Percentiles rank a stretch among this genome's conserved stretches.
phyloP scores from a whole-genome alignment of 2,329 filamentous ascomycete genomes.

The Diaporthe citrichinensis region DNA sequence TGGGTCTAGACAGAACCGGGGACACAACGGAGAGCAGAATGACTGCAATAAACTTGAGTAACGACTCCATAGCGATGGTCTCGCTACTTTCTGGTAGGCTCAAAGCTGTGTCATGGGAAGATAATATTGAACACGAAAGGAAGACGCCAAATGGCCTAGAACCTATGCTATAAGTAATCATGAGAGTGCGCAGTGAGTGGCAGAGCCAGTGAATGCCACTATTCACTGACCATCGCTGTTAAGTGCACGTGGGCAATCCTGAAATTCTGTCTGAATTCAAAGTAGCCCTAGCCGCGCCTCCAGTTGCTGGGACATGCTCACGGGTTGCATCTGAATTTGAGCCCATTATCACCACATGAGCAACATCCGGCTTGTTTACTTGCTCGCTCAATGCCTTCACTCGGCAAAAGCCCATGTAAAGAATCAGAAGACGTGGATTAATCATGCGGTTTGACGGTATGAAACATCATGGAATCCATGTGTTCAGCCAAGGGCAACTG shows the following conservation, averaged over 20 bases:
- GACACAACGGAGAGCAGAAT: background rate
- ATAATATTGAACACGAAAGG: background rate
- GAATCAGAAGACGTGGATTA: background rate
- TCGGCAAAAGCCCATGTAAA: background rate
- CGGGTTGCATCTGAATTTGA: background rate
- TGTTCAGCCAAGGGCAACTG: background rate
- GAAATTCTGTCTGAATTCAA: background rate
- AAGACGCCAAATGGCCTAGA: background rate
- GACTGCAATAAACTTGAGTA: slow-evolving; percentile 4
- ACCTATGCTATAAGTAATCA: background rate
- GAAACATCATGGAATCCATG: background rate
- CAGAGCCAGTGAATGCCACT: background rate
- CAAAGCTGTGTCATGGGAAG: background rate
- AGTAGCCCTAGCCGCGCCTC: background rate
- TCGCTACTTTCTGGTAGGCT: background rate
- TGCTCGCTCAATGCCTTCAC: background rate
- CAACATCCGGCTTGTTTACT: background rate
- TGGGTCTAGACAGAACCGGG: background rate
- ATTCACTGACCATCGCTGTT: background rate
- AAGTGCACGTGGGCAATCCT: no score
- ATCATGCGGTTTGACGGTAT: background rate
- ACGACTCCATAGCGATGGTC: background rate
- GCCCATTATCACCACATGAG: background rate
- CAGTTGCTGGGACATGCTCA: background rate
- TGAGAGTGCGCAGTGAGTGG: background rate